Base-by-base conservation (phyloP, 2,329 filamentous ascomycete species). In the Ceratocystis ficicola region DNA sequence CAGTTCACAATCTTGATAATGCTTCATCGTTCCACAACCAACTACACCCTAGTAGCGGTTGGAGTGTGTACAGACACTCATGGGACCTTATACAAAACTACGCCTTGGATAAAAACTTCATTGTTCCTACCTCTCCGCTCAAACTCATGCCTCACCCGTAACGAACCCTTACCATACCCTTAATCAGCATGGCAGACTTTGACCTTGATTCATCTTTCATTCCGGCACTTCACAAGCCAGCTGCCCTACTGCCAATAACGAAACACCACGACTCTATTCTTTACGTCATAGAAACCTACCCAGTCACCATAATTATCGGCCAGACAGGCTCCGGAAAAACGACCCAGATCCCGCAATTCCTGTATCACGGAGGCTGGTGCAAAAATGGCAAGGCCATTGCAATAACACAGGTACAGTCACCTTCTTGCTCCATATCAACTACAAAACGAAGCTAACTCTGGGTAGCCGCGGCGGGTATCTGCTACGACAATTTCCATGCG, bases 281-380 rank as follows among this genome's bases (percentile, higher is more conserved):
- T 1, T 97, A 96, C 75, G 81, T 92, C 15, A 83, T 96, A 67
- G 93, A 97, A 74, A 91, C 84, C 6, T 84, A 85, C 69, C 87
- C 89, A 0, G 87, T 97, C 66, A 93, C 89, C 0, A 90, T 97
- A 63, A 85, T 97, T 12, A 86, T 97, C 65, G 94, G 93, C 7
- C 91, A 96, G 73, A 97, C 94, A 1, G 94, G 94, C 3, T 95
- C 89, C 28, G 92, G 93, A 52, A 97, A 97, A 76, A 96, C 92
- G 1, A 97, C 94, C 0, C 94, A 97, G 73, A 87, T 97, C 55
- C 94, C 94, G 0, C 93, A 96, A 71, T 97, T 88, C 71, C 81
- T 97, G 12, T 86, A 95, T 67, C 81, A 89, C 71, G 89, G 88
- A 72, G 93, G 93, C 75, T 97, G 93, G 92, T 93, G 90, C 73